Conservation (phyloP, 139 green algal species). For the Chloropicon primus region DNA sequence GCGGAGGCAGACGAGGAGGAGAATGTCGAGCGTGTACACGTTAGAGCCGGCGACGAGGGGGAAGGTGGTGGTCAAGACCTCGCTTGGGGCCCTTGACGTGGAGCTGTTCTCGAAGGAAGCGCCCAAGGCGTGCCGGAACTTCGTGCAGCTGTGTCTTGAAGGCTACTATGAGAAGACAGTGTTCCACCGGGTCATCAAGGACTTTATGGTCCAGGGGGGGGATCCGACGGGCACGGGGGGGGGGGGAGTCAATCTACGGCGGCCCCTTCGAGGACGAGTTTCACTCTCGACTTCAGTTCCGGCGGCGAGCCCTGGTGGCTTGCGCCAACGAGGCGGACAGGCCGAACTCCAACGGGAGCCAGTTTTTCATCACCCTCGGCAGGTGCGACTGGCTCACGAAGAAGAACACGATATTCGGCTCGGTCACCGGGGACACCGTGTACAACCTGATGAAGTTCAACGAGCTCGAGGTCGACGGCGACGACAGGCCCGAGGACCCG, state of each 20-base stretch:
- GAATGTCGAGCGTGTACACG: conserved; percentile 72
- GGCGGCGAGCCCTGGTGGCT: conserved; percentile 75
- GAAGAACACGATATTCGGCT: conserved; percentile 89
- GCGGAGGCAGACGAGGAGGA: no score
- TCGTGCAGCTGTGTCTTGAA: conserved; percentile 89
- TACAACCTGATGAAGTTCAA: conserved; percentile 79
- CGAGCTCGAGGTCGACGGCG: conserved; percentile 53
- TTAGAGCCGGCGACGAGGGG: conserved; percentile 84
- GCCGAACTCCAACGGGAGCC: conserved; percentile 74
- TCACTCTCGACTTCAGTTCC: conserved; percentile 81
- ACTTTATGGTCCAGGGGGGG: conserved; percentile 57
- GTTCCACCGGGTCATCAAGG: conserved; percentile 83
- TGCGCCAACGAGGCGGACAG: conserved; percentile 73
- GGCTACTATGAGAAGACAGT: conserved; percentile 82
- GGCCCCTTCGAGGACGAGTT: conserved; percentile 71
- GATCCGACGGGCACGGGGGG: conserved; percentile 61
- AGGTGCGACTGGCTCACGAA: conserved; percentile 58
- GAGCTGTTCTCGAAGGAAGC: conserved; percentile 95
- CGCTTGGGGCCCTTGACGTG: conserved; percentile 78
- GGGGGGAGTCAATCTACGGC: conserved; percentile 36
- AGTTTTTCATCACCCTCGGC: conserved; percentile 86
- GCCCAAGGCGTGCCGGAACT: conserved; percentile 75
- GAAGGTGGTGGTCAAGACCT: conserved; percentile 85
- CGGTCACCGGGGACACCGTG: conserved; percentile 72
- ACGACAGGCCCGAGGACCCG: conserved; percentile 52